Conservation (phyloP, 108 stramenopile genomes). For the Mayamaea pseudoterrestris region DNA sequence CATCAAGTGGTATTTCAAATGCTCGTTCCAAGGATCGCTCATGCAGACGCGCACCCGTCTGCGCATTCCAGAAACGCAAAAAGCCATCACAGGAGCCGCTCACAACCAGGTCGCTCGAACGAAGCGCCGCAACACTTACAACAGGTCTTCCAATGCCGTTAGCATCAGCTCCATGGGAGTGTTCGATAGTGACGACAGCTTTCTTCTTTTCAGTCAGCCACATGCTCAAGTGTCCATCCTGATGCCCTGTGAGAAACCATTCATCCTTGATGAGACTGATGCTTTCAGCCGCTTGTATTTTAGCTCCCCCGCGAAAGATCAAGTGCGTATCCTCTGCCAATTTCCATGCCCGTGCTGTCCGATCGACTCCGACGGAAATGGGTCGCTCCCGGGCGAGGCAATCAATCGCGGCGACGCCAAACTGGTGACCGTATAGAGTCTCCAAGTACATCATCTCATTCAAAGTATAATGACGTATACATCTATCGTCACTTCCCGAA, state of each 20-base stretch:
- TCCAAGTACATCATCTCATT: conserved; percentile 94
- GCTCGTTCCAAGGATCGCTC: conserved; percentile 40
- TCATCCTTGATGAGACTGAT: conserved; percentile 73
- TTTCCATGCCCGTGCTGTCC: conserved; percentile 95
- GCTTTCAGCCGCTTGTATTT: conserved; percentile 61
- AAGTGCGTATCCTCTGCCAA: conserved; percentile 93
- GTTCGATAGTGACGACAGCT: conserved; percentile 46
- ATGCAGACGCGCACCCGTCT: conserved; percentile 34
- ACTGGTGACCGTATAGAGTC: conserved; percentile 97
- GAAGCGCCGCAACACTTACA: conserved; percentile 28
- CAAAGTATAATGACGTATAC: conserved; percentile 78
- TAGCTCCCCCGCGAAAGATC: conserved; percentile 80
- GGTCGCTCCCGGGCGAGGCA: conserved; percentile 80
- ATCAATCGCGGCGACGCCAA: conserved; percentile 72
- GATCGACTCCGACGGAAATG: conserved; percentile 77
- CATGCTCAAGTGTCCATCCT: conserved; percentile 80
- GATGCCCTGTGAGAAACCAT: conserved; percentile 91
- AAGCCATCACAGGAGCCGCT: conserved; percentile 85
- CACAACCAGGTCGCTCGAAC: conserved; percentile 61
- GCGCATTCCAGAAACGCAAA: conserved; percentile 74
- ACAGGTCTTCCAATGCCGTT: conserved; percentile 31
- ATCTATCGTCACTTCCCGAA: conserved; percentile 87
- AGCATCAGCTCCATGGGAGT: conserved; percentile 44
- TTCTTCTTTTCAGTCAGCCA: conserved; percentile 93
- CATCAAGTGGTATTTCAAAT: conserved; percentile 44